Evolutionary conservation across 2,329 filamentous ascomycete species (phyloP), one percentile per base, ranked within the genome.

Genomic region (Furcasterigmium sp.): DNA sequence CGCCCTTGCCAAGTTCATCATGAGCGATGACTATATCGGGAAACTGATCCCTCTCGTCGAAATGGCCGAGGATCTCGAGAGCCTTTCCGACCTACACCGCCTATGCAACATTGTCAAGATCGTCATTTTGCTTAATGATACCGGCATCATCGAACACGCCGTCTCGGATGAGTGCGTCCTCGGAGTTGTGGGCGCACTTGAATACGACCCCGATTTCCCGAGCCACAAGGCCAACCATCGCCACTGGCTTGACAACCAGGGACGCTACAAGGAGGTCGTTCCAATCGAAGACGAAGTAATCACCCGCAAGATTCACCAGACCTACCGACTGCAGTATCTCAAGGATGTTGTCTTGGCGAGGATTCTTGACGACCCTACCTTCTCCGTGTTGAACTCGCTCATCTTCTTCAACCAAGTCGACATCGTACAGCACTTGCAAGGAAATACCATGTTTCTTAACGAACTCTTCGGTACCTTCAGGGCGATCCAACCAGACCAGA

Each of bases 321-420:
- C 93, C 1, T 96, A 96, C 68, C 87, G 93, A 30, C 70, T 98
- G 26, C 91, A 95, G 59, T 98, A 98, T 61, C 76, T 98, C 43
- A 98, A 97, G 63, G 93, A 98, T 57, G 93, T 98, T n/a, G 91
- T 97, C 1, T 77, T 98, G 35, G 93, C 93, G 23, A 82, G 93
- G 49, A 97, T 98, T 50, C 76, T 98, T 48, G 93, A 98, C 65
- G 93, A 98, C 62, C 91, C 91, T 39, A 98, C 93, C 17, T 98
- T 97, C 63, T 95, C 89, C 19, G 91, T 97, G 20, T 82, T 98
- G 51, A 98, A 97, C 67, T 95, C 90, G 40, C 78, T 97, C 54
- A 98, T 98, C 53, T 98, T 96, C 70, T 98, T 95, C 75, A 93
- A 97, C 68, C 93, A 98, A 68, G 91, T 97, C 55, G 93, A 97